Base-by-base conservation (phyloP, 2,329 filamentous ascomycete species). In the Fusarium bulbicola region DNA sequence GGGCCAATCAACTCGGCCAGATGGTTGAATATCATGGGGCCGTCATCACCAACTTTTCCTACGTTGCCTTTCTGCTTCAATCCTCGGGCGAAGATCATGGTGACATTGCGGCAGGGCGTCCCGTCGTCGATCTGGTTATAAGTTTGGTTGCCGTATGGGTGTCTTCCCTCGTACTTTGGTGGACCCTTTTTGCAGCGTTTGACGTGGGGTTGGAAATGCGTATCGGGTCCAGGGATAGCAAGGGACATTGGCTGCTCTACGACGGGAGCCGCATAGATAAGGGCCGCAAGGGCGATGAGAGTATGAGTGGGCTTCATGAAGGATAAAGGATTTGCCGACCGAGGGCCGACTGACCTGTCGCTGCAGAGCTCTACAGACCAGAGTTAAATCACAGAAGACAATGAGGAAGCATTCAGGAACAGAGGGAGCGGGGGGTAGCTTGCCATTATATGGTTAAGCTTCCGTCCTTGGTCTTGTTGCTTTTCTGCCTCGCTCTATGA, bases 101-200 rank as follows among this genome's bases (percentile, higher is more conserved):
- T 64, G 15, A 64, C 46, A 9, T 46, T 28, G 6, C 62, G 62
- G n/a, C 62, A 64, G 16, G 59, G 59, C 6, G 59, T 64, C 15
- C 62, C 62, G 13, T 64, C 59, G 9, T 46, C 52, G 6, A 64
- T 46, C 26, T 63, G 39, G 7, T 64, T 64, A 34, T 64, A 64
- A 12, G 32, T 46, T 3, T 24, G 12, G 16, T 50, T 32, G 12
- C 12, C 6, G n/a, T 34, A 50, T 7, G 47, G 47, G 13, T 20
- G 18, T 11, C 13, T 18, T 14, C 47, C 47, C 7, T 20, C 16
- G n/a, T 24, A 24, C 45, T 28, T 14, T 2, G 47, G 47, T 20
- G 14, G 21, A 9, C 20, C 28, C 9, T n/a, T 28, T 20, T 50
- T 34, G 6, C 47, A 50, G 15, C 59, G 37, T 26, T 63, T 64